Evolutionary conservation across 1,284 basidiomycete genomes (phyloP), one percentile per base, ranked within the genome.

Genomic region (Rhodotorula sp.): DNA sequence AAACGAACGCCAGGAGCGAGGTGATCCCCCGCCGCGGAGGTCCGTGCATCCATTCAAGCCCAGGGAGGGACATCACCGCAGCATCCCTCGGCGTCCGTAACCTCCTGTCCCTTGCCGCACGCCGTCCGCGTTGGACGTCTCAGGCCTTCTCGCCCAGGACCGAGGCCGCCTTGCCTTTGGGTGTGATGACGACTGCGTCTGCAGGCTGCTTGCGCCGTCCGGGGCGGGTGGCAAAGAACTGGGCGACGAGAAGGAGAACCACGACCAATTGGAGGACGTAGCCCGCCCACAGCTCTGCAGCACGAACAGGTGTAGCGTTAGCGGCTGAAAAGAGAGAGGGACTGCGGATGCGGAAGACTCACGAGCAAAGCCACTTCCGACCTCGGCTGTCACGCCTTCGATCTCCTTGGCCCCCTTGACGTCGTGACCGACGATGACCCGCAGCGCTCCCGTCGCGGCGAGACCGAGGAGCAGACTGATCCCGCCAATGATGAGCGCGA

Each of bases 361-460:
- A 75, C 73, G 71, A 38, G 10, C 21, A 49, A 72, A 72, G 0
- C 71, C 71, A 3, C 57, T 59, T 0, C 69, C 69, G 5, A 73
- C 26, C 6, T 28, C 47, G 1, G 62, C 73, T 8, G 55, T 6
- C 5, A 55, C 15, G 18, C 54, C 28, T 6, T 8, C 18, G 1
- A 23, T 26, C 56, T 50, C 43, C 16, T 50, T 31, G 3, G 68
- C 23, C 31, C 52, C 43, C 10, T 62, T 65, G 3, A 64, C 64
- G 10, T 55, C 58, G 7, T 63, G 64, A 10, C 47, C 64, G 5
- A 73, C 58, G n/a, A 73, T 60, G 12, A 68, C 43, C 15, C 68
- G 21, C 1, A 75, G 43, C 4, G 65, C 54, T 0, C 61, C 47
- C 18, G 71, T 62, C 19, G 69, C 64, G 10, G 60, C 67, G 0